phyloP scores from a whole-genome alignment of 306 rosid species.

The Lathyrus tuberosus region DNA sequence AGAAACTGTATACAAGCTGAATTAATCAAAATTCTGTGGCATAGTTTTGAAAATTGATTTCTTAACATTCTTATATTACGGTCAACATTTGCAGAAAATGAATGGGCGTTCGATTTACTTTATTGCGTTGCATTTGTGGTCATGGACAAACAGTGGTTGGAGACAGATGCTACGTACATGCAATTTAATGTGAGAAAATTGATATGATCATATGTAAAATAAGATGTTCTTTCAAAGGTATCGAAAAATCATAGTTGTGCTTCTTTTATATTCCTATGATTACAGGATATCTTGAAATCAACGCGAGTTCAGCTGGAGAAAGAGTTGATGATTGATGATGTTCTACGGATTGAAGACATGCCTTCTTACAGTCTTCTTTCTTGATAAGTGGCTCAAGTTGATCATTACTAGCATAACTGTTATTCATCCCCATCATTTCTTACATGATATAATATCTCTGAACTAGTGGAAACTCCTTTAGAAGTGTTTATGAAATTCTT shows the following conservation, averaged over 20 bases:
- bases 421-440: conserved; percentile 18
- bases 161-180: conserved; percentile 87
- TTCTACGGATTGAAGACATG: conserved; percentile 84
- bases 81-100: conserved; percentile 61
- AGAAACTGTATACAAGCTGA: neutral
- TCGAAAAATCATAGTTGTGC: neutral
- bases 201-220: neutral
- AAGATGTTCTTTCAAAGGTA: neutral
- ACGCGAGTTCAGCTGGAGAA: conserved; percentile 76
- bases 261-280: neutral
- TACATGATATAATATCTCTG: conserved; percentile 13
- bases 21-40: too few species aligned
- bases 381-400: conserved; percentile 37
- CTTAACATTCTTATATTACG: neutral
- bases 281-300: conserved; percentile 74
- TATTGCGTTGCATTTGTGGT: conserved; percentile 85
- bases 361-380: conserved; percentile 80
- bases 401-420: conserved; percentile 17
- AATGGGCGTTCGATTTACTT: conserved; percentile 90
- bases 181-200: conserved; percentile 77
- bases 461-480: neutral
- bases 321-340: conserved; percentile 82
- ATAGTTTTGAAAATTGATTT: too few species aligned
- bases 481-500: conserved; percentile 26
- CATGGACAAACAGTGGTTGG: conserved; percentile 88